phyloP scores from a whole-genome alignment of 805 yeast species.

The Cyberlindnera saturnus region DNA sequence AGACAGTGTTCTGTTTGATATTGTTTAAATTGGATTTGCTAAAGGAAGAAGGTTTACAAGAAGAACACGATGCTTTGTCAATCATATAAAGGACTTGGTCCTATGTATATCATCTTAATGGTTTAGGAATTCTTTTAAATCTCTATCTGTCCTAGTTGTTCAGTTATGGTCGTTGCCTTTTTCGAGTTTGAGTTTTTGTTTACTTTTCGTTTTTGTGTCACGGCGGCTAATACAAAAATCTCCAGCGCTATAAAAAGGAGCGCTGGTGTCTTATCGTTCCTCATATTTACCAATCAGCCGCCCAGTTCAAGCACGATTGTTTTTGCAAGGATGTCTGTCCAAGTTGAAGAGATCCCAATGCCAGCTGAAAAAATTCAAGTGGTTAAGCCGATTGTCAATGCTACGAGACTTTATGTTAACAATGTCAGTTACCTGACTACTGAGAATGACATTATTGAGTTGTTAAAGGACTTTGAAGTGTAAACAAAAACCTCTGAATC shows the following conservation, averaged over 20 bases:
- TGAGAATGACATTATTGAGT: slow-evolving; percentile 44
- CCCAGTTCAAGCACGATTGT: not conserved
- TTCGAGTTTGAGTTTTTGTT: not conserved
- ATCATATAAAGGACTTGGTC: slow-evolving; percentile 1
- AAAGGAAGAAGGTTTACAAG: not conserved
- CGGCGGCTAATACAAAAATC: slow-evolving; percentile 1
- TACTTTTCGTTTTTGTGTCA: slow-evolving; percentile 6
- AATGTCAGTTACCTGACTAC: slow-evolving; percentile 48
- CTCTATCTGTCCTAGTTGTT: not conserved
- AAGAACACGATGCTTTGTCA: not conserved
- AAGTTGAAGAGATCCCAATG: not conserved
- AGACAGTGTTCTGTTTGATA: not conserved
- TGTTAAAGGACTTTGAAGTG: slow-evolving; percentile 41
- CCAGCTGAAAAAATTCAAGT: not conserved
- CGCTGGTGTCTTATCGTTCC: not conserved
- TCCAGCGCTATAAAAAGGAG: not conserved
- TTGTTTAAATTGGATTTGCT: not conserved
- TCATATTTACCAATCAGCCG: not conserved
- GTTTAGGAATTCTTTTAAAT: slow-evolving; percentile 7
- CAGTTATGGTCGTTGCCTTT: not conserved
- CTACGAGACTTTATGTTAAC: slow-evolving; percentile 43
- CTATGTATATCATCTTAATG: slow-evolving; percentile 23
- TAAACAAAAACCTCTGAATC: slow-evolving; percentile 23
- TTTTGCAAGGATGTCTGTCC: not conserved
- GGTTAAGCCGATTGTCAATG: not conserved